Percentiles rank a stretch among this genome's conserved stretches.
Conservation (phyloP, 768 basidiomycete species). For the Auriculariales sp. region DNA sequence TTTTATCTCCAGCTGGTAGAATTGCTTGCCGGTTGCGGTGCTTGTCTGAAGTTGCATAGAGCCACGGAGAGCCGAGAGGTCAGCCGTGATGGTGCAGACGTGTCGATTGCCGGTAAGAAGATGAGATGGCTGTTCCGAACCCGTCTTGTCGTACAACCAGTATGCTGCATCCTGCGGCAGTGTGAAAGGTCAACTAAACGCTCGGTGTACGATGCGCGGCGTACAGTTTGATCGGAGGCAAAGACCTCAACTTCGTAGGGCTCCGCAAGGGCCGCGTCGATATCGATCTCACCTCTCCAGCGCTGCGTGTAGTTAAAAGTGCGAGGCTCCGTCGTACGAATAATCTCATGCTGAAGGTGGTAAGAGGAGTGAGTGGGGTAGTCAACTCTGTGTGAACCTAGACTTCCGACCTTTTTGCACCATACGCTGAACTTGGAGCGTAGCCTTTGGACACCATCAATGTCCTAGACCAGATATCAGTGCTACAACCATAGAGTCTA, state of each 20-base stretch:
- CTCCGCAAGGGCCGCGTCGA: background rate
- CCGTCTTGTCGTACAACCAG: background rate
- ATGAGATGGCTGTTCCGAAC: background rate
- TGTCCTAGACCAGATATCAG: background rate
- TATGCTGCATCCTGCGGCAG: background rate
- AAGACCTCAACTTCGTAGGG: background rate
- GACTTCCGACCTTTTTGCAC: background rate
- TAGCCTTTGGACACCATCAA: background rate
- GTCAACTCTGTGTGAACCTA: too few species aligned
- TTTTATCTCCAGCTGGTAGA: background rate
- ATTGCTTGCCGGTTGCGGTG: background rate
- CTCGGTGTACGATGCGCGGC: background rate
- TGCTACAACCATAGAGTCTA: too few species aligned
- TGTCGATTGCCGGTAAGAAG: background rate
- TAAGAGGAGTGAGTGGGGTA: too few species aligned
- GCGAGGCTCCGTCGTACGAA: background rate
- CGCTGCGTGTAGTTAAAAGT: background rate
- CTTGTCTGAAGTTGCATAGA: background rate
- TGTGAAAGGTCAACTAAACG: background rate
- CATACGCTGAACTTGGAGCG: background rate
- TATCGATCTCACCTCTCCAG: background rate
- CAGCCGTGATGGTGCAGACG: background rate
- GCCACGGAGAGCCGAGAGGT: background rate
- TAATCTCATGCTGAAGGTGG: background rate
- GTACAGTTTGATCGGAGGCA: background rate